Evolutionary conservation across 73 alveolate species (phyloP).

Genomic region (Stentor coeruleus): DNA sequence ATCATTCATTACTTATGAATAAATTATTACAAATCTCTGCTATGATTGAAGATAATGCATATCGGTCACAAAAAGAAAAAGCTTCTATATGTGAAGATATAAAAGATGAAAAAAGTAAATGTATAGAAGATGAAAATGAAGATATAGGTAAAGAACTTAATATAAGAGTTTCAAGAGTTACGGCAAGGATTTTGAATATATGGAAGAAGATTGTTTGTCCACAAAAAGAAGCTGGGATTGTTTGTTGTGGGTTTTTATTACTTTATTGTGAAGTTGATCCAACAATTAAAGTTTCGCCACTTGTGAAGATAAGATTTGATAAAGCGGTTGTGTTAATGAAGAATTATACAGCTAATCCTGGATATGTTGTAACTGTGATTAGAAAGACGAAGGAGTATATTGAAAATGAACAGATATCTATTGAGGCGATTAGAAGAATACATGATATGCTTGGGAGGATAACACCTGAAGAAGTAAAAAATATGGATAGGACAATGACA

Average conservation of each 20-base stretch:
- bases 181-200: neutral
- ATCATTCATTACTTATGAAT: neutral
- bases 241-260: neutral
- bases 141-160: no score
- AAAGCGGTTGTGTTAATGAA: neutral
- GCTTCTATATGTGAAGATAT: neutral
- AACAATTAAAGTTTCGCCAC: neutral
- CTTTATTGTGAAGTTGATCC: neutral
- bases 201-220: neutral
- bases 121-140: no score
- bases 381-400: neutral
- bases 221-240: neutral
- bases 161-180: neutral
- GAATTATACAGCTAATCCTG: neutral
- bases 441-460: neutral
- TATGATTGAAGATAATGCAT: neutral
- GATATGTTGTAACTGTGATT: neutral
- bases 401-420: neutral
- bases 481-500: neutral
- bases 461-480: neutral
- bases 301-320: neutral
- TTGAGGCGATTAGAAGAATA: neutral
- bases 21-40: neutral
- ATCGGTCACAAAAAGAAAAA: neutral
- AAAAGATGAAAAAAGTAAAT: neutral